Evolutionary conservation across 2,329 filamentous ascomycete genomes (phyloP).

Genomic region (Cytospora paraplurivora): DNA sequence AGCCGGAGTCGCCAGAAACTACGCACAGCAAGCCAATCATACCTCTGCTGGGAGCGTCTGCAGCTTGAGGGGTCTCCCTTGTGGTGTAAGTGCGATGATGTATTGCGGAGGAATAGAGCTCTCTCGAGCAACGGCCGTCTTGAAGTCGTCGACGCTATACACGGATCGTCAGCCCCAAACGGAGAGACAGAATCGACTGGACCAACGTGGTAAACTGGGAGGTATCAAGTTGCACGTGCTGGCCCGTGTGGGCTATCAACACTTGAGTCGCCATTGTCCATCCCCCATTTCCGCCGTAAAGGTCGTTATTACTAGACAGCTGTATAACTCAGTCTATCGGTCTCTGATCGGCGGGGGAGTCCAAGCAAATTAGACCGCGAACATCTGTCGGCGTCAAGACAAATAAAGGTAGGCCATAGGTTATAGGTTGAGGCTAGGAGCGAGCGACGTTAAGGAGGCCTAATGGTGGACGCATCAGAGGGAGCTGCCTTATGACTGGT

Average conservation of each 20-base stretch:
- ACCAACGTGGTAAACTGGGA: conserved; percentile 73
- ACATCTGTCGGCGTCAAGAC: neutral
- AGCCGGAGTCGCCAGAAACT: neutral
- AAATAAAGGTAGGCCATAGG: neutral
- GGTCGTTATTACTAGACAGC: neutral
- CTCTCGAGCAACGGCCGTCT: conserved; percentile 75
- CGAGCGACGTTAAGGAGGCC: neutral
- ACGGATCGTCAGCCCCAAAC: conserved; percentile 28
- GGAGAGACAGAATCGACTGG: conserved; percentile 16
- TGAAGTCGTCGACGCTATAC: conserved; percentile 77
- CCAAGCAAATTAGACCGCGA: neutral
- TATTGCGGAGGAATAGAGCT: conserved; percentile 73
- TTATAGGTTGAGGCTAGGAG: neutral
- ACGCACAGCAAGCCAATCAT: conserved; percentile 34
- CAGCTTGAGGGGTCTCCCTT: conserved; percentile 81
- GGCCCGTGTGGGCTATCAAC: conserved; percentile 90
- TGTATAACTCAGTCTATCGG: neutral
- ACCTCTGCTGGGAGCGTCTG: conserved; percentile 82
- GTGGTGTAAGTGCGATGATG: conserved; percentile 83
- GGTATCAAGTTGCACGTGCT: conserved; percentile 78
- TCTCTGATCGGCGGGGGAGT: neutral
- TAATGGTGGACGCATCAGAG: neutral
- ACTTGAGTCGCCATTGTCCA: conserved; percentile 51
- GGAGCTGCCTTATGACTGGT: neutral
- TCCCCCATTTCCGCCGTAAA: neutral